Evolutionary conservation across 129 eudicot species (phyloP).

Genomic region (Mikania micrantha): DNA sequence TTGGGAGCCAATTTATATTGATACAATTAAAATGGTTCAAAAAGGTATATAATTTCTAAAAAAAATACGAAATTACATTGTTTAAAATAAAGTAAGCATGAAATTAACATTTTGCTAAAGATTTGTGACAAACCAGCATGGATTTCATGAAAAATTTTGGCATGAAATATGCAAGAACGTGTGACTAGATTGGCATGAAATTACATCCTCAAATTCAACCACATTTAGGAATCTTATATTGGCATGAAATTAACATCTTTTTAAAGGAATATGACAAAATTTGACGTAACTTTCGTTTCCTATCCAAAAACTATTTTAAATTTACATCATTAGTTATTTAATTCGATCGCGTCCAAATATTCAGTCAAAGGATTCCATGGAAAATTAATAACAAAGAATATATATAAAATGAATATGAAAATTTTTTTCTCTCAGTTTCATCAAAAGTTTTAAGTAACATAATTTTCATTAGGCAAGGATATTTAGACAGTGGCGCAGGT

Average conservation of each 20-base stretch:
- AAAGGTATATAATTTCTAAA: no score
- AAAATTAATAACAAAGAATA: not conserved
- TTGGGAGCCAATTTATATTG: no score
- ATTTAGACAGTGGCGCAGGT: no score
- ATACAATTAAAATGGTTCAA: no score
- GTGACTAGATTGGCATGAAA: slow-evolving; percentile 12
- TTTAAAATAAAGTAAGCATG: no score
- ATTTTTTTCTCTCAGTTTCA: no score
- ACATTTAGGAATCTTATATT: not conserved
- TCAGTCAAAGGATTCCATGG: not conserved
- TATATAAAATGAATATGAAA: no score
- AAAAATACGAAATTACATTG: no score
- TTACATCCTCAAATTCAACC: not conserved
- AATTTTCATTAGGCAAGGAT: no score
- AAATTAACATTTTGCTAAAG: not conserved
- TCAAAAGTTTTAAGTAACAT: no score
- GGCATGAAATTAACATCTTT: not conserved
- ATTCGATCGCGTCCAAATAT: not conserved
- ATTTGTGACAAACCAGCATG: not conserved
- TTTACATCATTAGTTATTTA: not conserved
- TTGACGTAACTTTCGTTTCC: not conserved
- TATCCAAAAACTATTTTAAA: not conserved
- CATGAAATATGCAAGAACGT: slow-evolving; percentile 22
- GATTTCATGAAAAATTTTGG: slow-evolving; percentile 5
- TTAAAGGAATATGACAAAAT: not conserved